Evolutionary conservation across 371 early-diverging fungal genomes (phyloP), one percentile per base, ranked within the genome.

Genomic region (Aphelidium insulamus): DNA sequence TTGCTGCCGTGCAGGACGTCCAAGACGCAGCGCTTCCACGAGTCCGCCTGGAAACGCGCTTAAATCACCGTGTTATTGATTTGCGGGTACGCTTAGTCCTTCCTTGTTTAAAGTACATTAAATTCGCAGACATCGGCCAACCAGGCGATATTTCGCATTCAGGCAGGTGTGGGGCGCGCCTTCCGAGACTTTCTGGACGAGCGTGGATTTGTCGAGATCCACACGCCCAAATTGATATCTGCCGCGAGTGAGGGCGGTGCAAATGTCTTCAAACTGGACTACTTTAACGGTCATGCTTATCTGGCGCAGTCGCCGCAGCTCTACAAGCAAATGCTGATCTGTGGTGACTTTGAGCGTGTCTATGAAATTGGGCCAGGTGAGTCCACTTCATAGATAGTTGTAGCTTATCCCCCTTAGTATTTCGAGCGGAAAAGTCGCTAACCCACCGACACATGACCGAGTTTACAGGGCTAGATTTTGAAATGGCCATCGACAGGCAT

Each of bases 401-500:
- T 7, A 30, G 17, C 15, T 15, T 8, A n/a, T 8, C n/a, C 26
- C 26, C 9, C n/a, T 26, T 26, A 52, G 98, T 97, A 24, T 99
- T 98, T 77, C 80, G 99, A 49, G 98, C 98, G 28, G 99, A 99
- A 52, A 77, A 98, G 63, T 84, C 95, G 26, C 78, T 84, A 54
- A 97, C 97, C 12, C 97, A 92, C 54, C 75, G 99, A 26, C 98
- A 99, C 57, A 81, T 99, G 83, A 95, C 97, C 44, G 99, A 99
- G 56, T 99, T 94, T 62, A 72, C 86, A 23, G 98, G 98, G 30
- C 76, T 99, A 38, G 99, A 99, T 83, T 52, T 99, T 56, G 99
- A 99, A 57, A 97, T 95, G 94, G 84, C 97, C 7, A 85, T 97
- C 52, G 73, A 85, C 37, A 87, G 84, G 54, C 88, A 90, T 49